Evolutionary conservation across 2,329 filamentous ascomycete genomes (phyloP).

Genomic region (Calonectria montana): DNA sequence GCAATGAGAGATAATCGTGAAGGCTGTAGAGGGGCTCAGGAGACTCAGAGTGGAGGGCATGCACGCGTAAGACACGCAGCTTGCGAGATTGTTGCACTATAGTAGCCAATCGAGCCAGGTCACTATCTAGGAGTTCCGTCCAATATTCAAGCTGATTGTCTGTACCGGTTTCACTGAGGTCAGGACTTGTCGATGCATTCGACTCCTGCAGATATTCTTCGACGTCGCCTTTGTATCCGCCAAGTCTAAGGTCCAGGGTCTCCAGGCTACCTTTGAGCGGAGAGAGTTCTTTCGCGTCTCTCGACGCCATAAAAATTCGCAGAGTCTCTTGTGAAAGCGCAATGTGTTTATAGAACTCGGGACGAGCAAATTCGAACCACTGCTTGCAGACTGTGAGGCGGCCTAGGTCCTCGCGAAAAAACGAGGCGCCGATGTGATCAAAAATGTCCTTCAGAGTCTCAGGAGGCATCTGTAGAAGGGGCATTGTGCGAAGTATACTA

Average conservation of each 20-base stretch:
- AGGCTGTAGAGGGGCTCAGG: constrained; percentile 7
- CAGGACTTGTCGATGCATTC: not conserved
- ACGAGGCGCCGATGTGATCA: constrained; percentile 23
- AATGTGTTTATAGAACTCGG: constrained; percentile 16
- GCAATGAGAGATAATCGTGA: constrained; percentile 24
- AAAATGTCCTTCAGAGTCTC: constrained; percentile 35
- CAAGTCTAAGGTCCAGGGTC: constrained; percentile 21
- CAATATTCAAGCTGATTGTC: not conserved
- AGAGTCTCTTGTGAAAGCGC: constrained; percentile 20
- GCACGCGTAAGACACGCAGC: constrained; percentile 22
- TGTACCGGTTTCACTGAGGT: not conserved
- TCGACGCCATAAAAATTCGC: not conserved
- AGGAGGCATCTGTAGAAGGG: constrained; percentile 29
- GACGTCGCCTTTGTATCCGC: not conserved
- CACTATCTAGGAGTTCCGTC: constrained; percentile 18
- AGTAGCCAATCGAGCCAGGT: constrained; percentile 26
- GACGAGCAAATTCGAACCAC: constrained; percentile 33
- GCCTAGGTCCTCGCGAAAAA: constrained; percentile 29
- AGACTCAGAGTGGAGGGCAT: constrained; percentile 7
- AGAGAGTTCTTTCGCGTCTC: not conserved
- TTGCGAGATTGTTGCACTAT: constrained; percentile 16
- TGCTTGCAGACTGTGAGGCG: constrained; percentile 34
- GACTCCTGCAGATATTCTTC: not conserved
- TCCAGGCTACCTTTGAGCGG: constrained; percentile 17
- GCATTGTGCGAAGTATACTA: constrained; percentile 23